Evolutionary conservation across 192 early-diverging fungal genomes (phyloP).

Genomic region (Coemansia sp.): DNA sequence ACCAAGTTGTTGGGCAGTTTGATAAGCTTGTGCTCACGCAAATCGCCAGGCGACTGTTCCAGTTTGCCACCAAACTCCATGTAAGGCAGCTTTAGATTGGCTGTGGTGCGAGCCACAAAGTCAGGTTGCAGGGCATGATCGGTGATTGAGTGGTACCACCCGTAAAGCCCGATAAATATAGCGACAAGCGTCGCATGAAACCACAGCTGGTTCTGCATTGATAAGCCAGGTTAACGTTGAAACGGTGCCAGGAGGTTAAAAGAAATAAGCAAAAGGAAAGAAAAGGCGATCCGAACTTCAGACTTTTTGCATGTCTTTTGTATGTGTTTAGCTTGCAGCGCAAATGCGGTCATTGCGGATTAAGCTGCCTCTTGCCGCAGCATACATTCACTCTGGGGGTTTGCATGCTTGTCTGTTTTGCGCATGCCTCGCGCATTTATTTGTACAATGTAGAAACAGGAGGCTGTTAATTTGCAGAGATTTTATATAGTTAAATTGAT

Average conservation of each 20-base stretch:
- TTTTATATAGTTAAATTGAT: no score
- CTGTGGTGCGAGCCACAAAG: background rate
- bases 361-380: no score
- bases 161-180: background rate
- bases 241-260: background rate
- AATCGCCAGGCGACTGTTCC: constrained; percentile 57
- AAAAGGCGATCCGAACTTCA: background rate
- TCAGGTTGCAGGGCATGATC: background rate
- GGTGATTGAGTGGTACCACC: background rate
- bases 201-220: background rate
- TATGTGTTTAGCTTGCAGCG: no score
- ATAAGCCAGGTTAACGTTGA: background rate
- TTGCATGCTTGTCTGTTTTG: no score
- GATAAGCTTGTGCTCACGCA: constrained; percentile 59
- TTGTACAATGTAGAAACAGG: no score
- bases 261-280: background rate
- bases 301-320: no score
- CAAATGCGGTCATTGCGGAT: no score
- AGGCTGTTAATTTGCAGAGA: no score
- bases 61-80: constrained; percentile 17
- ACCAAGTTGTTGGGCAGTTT: constrained; percentile 58
- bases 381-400: no score
- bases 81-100: constrained; percentile 15
- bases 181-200: background rate
- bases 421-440: no score